Evolutionary conservation across 139 green algal species (phyloP).

Genomic region (Dunaliella primolecta): DNA sequence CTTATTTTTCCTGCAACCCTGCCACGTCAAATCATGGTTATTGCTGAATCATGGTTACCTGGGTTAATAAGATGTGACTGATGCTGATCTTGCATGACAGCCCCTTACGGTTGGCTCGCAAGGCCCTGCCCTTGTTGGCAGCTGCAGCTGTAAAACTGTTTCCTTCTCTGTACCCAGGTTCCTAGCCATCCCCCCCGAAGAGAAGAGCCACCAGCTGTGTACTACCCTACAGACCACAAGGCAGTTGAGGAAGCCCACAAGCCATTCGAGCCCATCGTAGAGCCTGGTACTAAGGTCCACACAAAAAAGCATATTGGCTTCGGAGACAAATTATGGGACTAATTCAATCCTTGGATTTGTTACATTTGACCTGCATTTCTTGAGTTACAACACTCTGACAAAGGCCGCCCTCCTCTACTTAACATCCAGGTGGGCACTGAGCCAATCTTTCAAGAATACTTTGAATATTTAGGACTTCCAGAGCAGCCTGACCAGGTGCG

Average conservation of each 20-base stretch:
- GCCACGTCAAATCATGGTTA: no score
- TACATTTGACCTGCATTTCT: not conserved
- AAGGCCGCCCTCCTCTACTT: not conserved
- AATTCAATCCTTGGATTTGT: no score
- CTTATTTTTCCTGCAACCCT: not conserved
- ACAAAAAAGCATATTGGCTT: no score
- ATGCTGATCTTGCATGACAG: not conserved
- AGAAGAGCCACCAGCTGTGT: not conserved
- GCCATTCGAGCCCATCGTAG: not conserved
- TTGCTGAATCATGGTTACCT: no score
- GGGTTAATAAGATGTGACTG: not conserved
- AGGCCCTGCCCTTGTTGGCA: not conserved
- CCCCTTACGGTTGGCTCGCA: not conserved
- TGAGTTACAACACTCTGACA: not conserved
- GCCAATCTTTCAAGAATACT: no score
- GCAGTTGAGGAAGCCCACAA: not conserved
- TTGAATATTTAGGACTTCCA: no score
- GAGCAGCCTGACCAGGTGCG: no score
- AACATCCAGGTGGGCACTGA: no score
- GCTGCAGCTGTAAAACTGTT: not conserved
- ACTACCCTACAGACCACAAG: not conserved
- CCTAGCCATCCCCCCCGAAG: not conserved
- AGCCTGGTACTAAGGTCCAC: not conserved
- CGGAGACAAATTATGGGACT: no score
- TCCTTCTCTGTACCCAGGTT: not conserved